Percentiles rank a stretch among this genome's conserved stretches.
phyloP scores from a whole-genome alignment of 2,329 filamentous ascomycete species.

The Penicillium decumbens region DNA sequence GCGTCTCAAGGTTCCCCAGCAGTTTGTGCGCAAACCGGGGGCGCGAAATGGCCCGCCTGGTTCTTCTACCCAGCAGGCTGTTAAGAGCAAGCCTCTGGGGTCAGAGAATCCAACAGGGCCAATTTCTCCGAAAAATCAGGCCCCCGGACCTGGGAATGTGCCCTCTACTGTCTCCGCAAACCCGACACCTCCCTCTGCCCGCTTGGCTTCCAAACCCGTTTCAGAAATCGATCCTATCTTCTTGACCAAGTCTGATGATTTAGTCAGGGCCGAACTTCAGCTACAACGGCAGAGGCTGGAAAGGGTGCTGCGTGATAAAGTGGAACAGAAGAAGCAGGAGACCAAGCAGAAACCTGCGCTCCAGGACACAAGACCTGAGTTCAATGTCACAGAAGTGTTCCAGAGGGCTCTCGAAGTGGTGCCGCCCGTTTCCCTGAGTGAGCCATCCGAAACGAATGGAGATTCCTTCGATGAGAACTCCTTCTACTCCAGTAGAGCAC shows the following conservation, averaged over 20 bases:
- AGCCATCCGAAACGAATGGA: constrained; percentile 51
- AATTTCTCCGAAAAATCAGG: constrained; percentile 18
- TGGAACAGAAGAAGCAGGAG: constrained; percentile 58
- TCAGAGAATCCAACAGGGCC: constrained; percentile 14
- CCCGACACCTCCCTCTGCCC: constrained; percentile 32
- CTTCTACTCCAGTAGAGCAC: constrained; percentile 87
- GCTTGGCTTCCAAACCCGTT: constrained; percentile 47
- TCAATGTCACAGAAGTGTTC: constrained; percentile 69
- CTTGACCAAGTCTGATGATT: constrained; percentile 77
- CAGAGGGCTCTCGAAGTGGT: constrained; percentile 66
- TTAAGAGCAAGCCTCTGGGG: constrained; percentile 13
- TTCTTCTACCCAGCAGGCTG: constrained; percentile 28
- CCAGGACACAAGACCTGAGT: constrained; percentile 56
- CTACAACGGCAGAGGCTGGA: constrained; percentile 79
- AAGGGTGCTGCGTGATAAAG: constrained; percentile 68
- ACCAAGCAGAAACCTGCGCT: constrained; percentile 47
- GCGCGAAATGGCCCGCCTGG: constrained; percentile 34
- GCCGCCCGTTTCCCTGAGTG: constrained; percentile 59
- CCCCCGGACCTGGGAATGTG: constrained; percentile 17
- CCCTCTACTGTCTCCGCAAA: constrained; percentile 20
- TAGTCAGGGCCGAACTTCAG: constrained; percentile 75
- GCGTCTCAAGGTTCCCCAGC: constrained; percentile 54
- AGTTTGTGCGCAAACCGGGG: constrained; percentile 45
- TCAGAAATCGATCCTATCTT: constrained; percentile 76
- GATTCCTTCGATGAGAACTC: constrained; percentile 90